Conservation (phyloP, 2,329 filamentous ascomycete genomes). For the Byssochlamys sp. region DNA sequence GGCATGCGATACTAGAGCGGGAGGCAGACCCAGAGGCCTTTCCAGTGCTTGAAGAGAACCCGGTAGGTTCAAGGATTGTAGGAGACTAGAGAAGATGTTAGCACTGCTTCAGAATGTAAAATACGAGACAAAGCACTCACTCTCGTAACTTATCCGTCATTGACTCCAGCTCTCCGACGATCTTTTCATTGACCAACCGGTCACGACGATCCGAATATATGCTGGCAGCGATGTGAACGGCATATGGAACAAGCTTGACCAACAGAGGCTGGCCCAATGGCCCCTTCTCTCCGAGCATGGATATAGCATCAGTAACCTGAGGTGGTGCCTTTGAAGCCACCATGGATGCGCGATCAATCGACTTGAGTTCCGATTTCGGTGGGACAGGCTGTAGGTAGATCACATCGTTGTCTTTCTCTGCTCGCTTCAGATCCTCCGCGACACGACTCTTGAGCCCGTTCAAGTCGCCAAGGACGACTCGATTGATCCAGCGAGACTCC, state of each 20-base stretch:
- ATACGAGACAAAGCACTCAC: slow-evolving; percentile 20
- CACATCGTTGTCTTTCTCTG: slow-evolving; percentile 91
- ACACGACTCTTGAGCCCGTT: slow-evolving; percentile 73
- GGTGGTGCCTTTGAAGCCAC: slow-evolving; percentile 67
- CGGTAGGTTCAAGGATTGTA: slow-evolving; percentile 76
- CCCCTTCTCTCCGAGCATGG: slow-evolving; percentile 67
- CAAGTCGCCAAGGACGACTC: slow-evolving; percentile 69
- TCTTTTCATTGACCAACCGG: slow-evolving; percentile 76
- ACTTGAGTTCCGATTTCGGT: slow-evolving; percentile 75
- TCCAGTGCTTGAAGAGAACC: slow-evolving; percentile 89
- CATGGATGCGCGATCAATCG: slow-evolving; percentile 81
- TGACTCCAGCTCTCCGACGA: slow-evolving; percentile 73
- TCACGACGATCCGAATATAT: slow-evolving; percentile 91
- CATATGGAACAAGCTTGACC: slow-evolving; percentile 84
- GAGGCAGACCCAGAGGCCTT: slow-evolving; percentile 82
- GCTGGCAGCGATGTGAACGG: slow-evolving; percentile 85
- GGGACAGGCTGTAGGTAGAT: slow-evolving; percentile 83
- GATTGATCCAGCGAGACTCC: slow-evolving; percentile 72
- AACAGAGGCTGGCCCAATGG: slow-evolving; percentile 81
- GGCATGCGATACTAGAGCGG: slow-evolving; percentile 74
- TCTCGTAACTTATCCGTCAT: slow-evolving; percentile 73
- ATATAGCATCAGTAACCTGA: slow-evolving; percentile 70
- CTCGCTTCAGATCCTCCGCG: slow-evolving; percentile 77
- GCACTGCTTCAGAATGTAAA: slow-evolving; percentile 3
- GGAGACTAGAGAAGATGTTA: slow-evolving; percentile 33